Conservation (phyloP, 2,329 filamentous ascomycete genomes). For the Arthrobotrys entomopaga region DNA sequence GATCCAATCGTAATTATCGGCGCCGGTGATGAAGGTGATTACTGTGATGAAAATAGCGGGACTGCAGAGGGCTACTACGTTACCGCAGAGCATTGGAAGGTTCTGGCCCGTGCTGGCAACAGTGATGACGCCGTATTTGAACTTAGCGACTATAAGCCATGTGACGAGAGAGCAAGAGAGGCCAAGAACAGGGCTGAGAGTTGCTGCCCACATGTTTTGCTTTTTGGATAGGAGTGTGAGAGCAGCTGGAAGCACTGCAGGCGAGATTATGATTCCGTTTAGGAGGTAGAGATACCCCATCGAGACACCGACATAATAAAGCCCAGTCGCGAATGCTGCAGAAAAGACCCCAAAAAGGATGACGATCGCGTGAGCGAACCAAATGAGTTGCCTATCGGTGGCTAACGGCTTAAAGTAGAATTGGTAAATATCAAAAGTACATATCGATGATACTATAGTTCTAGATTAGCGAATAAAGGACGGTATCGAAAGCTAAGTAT, state of each 20-base stretch:
- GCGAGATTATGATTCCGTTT: slow-evolving; percentile 90
- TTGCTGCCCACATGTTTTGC: slow-evolving; percentile 80
- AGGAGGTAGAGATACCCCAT: slow-evolving; percentile 91
- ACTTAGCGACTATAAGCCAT: slow-evolving; percentile 80
- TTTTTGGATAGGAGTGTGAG: slow-evolving; percentile 82
- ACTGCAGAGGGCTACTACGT: slow-evolving; percentile 81
- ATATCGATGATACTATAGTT: slow-evolving; percentile 76
- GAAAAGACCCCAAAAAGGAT: slow-evolving; percentile 80
- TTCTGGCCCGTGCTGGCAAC: slow-evolving; percentile 84
- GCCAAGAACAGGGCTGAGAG: slow-evolving; percentile 75
- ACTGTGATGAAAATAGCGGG: slow-evolving; percentile 79
- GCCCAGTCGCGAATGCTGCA: slow-evolving; percentile 79
- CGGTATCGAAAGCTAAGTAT: background rate
- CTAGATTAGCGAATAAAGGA: background rate
- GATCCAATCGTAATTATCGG: slow-evolving; percentile 84
- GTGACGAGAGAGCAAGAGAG: slow-evolving; percentile 75
- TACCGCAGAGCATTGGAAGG: slow-evolving; percentile 86
- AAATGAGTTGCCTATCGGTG: slow-evolving; percentile 78
- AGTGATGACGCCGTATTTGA: slow-evolving; percentile 73
- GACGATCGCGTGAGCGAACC: slow-evolving; percentile 78
- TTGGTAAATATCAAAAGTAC: slow-evolving; percentile 88
- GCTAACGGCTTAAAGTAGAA: slow-evolving; percentile 84
- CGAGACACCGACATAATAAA: slow-evolving; percentile 77
- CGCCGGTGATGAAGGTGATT: slow-evolving; percentile 74
- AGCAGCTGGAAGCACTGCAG: slow-evolving; percentile 82